Base-by-base conservation (phyloP, 1,139 yeast species). In the Neolecta irregularis region DNA sequence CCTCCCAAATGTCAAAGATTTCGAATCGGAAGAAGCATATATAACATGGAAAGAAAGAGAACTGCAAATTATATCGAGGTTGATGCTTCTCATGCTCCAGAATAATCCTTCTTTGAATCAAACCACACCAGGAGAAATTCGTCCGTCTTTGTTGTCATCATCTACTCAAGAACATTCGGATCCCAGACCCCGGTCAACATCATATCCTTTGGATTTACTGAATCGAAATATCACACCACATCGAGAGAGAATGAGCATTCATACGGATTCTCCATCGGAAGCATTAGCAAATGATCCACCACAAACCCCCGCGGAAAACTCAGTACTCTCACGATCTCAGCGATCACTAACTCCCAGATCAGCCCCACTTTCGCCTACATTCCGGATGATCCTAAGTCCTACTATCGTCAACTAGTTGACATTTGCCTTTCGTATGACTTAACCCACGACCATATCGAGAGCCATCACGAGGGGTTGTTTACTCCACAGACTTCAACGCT, bases 31-130 rank as follows among this genome's bases (percentile, higher is more conserved):
- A 19, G 29, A 22, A 11, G 20, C 24, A 7, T 36, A 32, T 18
- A 16, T 13, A 6, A 15, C 8, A 8, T 36, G 38, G 38, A 17
- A 20, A 20, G 30, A 26, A 13, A 22, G 9, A 15, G 38, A 36
- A 11, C 23, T 25, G 6, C 17, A 30, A 15, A 20, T 21, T 8
- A 16, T 31, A 12, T 28, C 38, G 12, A 31, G 23, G 15, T 18
- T 28, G 13, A 31, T 35, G n/a, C 26, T 25, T n/a, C 26, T 31
- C 17, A 20, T 35, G 35, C 26, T 29, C 5, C 23, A 32, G 22
- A 32, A 19, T 11, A 35, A 35, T 16, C 31, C 34, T 3, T n/a
- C 9, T 6, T 19, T 35, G 5, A n/a, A n/a, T n/a, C n/a, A n/a
- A n/a, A n/a, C n/a, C n/a, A n/a, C n/a, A n/a, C n/a, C n/a, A n/a